Conservation (phyloP, 108 stramenopile genomes). For the Nitzschia palea region DNA sequence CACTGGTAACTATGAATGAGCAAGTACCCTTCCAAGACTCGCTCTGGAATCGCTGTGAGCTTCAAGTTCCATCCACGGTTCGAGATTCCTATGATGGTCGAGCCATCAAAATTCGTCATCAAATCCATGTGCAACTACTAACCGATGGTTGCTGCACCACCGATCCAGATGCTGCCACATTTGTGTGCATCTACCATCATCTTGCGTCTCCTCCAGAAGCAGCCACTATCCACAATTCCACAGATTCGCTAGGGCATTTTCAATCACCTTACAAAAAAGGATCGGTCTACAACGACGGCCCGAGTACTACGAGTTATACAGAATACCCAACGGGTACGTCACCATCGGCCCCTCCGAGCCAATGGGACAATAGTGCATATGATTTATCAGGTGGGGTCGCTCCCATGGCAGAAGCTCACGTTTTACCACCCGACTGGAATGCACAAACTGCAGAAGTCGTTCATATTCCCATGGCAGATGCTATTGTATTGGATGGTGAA, state of each 20-base stretch:
- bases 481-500: conserved; percentile 10
- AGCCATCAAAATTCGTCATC: conserved; percentile 18
- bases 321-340: background rate
- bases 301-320: no score
- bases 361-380: background rate
- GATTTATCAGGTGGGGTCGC: background rate
- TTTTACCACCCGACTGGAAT: conserved; percentile 30
- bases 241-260: no score
- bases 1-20: background rate
- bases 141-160: conserved; percentile 29
- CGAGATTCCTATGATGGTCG: conserved; percentile 21
- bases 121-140: background rate
- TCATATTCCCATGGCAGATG: conserved; percentile 34
- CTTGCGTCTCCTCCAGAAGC: background rate
- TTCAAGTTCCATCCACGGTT: conserved; percentile 3
- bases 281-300: no score
- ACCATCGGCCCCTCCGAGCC: conserved; percentile 18
- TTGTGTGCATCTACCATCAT: conserved; percentile 4
- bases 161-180: conserved; percentile 27
- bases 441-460: conserved; percentile 34
- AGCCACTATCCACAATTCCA: background rate
- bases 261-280: no score
- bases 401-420: conserved; percentile 14
- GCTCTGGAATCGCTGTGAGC: background rate
- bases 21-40: background rate